Evolutionary conservation across 306 rosid genomes (phyloP).

Genomic region (Crotalaria pallida): DNA sequence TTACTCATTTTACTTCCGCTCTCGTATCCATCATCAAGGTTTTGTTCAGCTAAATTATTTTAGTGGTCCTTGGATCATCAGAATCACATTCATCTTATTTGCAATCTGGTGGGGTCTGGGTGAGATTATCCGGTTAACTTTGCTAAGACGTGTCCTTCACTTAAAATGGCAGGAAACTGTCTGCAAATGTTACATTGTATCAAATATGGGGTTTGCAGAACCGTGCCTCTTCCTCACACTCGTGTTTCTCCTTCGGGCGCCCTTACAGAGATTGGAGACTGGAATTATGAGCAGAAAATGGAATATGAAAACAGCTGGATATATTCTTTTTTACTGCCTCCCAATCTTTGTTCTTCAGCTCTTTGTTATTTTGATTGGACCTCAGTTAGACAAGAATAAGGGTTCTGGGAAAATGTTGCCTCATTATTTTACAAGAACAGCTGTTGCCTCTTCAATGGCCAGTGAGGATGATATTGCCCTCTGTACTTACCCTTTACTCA

Average conservation of each 20-base stretch:
- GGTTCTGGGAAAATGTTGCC: constrained; percentile 46
- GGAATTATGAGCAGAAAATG: constrained; percentile 76
- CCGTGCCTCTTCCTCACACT: constrained; percentile 95
- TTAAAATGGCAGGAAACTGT: constrained; percentile 76
- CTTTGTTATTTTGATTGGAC: constrained; percentile 62
- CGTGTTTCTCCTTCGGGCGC: constrained; percentile 87
- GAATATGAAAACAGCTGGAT: constrained; percentile 76
- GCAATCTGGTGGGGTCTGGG: constrained; percentile 96
- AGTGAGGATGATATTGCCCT: constrained; percentile 42
- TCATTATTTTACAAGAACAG: constrained; percentile 53
- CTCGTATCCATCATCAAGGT: constrained; percentile 59
- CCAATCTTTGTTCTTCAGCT: constrained; percentile 87
- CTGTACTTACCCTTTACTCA: constrained; percentile 95
- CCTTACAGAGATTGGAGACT: constrained; percentile 67
- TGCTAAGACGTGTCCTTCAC: constrained; percentile 55
- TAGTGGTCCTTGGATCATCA: constrained; percentile 96
- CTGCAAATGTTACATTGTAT: constrained; percentile 92
- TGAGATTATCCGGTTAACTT: constrained; percentile 68
- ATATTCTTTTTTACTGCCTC: constrained; percentile 68
- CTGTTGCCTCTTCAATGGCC: constrained; percentile 21
- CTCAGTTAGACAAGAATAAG: constrained; percentile 42
- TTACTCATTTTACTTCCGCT: constrained; percentile 85
- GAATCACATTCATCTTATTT: constrained; percentile 69
- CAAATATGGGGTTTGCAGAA: constrained; percentile 96
- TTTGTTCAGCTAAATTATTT: constrained; percentile 73